Conservation (phyloP, 257 asterid genomes). For the Parsonsia alboflavescens region DNA sequence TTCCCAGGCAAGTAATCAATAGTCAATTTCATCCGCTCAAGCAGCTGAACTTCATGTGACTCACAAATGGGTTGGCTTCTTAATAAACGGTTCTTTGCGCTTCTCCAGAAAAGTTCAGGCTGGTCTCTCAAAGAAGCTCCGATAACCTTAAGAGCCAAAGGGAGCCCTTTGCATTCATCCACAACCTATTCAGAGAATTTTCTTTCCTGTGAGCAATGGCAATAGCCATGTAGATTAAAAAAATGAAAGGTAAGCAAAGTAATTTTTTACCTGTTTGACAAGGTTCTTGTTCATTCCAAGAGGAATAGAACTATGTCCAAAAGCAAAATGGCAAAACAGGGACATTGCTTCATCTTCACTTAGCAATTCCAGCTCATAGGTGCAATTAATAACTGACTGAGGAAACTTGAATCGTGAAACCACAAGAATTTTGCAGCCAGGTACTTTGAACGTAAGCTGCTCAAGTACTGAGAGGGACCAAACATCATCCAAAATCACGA, state of each 20-base stretch:
- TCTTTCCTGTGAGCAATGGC: constrained; percentile 2
- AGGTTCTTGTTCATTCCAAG: constrained; percentile 38
- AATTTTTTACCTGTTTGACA: constrained; percentile 56
- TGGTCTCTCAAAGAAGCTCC: constrained; percentile 82
- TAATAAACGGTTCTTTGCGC: constrained; percentile 68
- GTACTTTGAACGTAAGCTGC: constrained; percentile 46
- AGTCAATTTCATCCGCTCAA: constrained; percentile 80
- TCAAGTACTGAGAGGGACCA: constrained; percentile 77
- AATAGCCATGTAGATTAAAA: not conserved
- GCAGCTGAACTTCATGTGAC: constrained; percentile 72
- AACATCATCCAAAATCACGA: constrained; percentile 78
- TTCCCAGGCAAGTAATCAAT: constrained; percentile 58
- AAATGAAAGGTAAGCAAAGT: not conserved
- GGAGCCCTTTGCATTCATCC: constrained; percentile 85
- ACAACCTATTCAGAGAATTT: constrained; percentile 41
- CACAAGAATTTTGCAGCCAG: constrained; percentile 74
- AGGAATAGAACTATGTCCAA: constrained; percentile 62
- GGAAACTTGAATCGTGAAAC: constrained; percentile 76
- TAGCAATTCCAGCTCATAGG: constrained; percentile 64
- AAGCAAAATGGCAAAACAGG: constrained; percentile 76
- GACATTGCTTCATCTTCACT: constrained; percentile 70
- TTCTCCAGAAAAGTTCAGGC: constrained; percentile 72
- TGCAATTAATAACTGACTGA: constrained; percentile 44
- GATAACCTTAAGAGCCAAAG: constrained; percentile 83
- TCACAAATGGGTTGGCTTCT: constrained; percentile 68